Base-by-base conservation (phyloP, 164 flowering plant species). In the Cinnamomum chago region DNA sequence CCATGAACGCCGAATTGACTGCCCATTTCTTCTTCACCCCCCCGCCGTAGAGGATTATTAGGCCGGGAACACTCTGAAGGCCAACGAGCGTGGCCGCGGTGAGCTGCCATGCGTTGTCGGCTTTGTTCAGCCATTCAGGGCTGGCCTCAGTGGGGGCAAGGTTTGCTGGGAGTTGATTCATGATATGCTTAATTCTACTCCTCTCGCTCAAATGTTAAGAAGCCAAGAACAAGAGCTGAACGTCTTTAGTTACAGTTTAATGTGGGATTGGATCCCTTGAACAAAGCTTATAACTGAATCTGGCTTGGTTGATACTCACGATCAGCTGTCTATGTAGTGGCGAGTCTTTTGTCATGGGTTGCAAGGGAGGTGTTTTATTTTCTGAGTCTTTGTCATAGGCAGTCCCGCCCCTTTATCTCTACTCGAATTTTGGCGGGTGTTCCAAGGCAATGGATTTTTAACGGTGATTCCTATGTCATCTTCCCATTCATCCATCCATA, bases 1-100 rank as follows among this genome's bases (percentile, higher is more conserved):
- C 80, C 86, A 83, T 83, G 80, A 83, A 82, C 5, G 86, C 88
- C 2, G 85, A 85, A 62, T 82, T 83, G 50, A 81, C 78, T 0
- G 84, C 84, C 84, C 84, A 85, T 77, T 83, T 84, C 81, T 85
- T 84, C 80, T 85, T 79, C 20, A 84, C 85, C 3, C 74, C 83
- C 0, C 84, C 84, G 1, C 85, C 85, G 33, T 81, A 85, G 17
- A 84, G 81, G 67, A 85, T 81, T 5, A 85, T 78, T 20, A 84
- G 79, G 24, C 86, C 88, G 0, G 86, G 88, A 5, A 82, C 80
- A 67, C 86, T 84, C 72, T 86, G 88, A 1, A 84, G 79, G 2
- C 88, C 86, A 2, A 85, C 86, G 1, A 84, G 78, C 7, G 86
- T 84, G 22, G 86, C 85, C 1, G 88, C 85, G 1, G 73, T 82